Evolutionary conservation across 208 protist species (phyloP).

Genomic region (Trypanosoma melophagium): DNA sequence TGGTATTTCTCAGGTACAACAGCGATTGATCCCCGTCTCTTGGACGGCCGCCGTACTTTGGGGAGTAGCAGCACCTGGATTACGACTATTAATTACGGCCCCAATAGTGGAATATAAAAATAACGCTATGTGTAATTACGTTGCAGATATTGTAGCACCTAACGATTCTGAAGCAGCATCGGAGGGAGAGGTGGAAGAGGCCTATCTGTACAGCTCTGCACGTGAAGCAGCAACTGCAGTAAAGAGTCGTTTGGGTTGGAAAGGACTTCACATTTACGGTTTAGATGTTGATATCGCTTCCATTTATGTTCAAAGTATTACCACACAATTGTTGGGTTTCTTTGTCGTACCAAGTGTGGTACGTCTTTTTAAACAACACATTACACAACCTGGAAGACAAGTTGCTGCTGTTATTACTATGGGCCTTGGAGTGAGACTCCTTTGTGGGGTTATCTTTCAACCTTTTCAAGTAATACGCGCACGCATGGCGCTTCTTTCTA

Average conservation of each 20-base stretch:
- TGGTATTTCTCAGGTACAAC: not conserved
- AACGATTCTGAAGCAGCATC: not conserved
- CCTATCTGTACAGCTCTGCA: constrained; percentile 16
- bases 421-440: constrained; percentile 23
- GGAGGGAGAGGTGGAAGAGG: constrained; percentile 16
- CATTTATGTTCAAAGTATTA: constrained; percentile 20
- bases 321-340: constrained; percentile 23
- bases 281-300: constrained; percentile 38
- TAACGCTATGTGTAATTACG: constrained; percentile 17
- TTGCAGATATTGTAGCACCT: constrained; percentile 21
- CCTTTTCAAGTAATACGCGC: constrained; percentile 42
- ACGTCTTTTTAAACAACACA: constrained; percentile 9
- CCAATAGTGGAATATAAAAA: constrained; percentile 18
- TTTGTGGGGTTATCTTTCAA: constrained; percentile 27
- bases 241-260: constrained; percentile 7
- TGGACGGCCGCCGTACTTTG: not conserved
- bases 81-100: constrained; percentile 15
- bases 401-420: constrained; percentile 26
- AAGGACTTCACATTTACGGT: constrained; percentile 31
- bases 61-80: constrained; percentile 10
- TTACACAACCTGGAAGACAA: constrained; percentile 26
- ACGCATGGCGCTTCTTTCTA: constrained; percentile 39
- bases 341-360: constrained; percentile 10
- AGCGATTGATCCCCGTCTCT: not conserved
- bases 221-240: constrained; percentile 14